Evolutionary conservation across 108 stramenopile genomes (phyloP).

Genomic region (Skeletonema potamos): DNA sequence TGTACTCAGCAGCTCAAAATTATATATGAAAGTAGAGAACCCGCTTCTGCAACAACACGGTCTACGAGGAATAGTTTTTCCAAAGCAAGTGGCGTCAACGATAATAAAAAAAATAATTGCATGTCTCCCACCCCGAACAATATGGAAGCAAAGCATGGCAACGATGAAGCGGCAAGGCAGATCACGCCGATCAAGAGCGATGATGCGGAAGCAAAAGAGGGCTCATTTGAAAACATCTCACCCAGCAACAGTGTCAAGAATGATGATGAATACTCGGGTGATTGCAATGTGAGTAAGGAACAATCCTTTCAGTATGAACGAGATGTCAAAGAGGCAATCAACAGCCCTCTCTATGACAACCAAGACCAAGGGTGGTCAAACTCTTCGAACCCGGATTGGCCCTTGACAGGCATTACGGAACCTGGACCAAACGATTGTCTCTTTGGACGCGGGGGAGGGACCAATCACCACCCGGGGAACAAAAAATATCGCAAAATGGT

Average conservation of each 20-base stretch:
- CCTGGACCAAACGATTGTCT: conserved; percentile 82
- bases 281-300: too few relatives aligned
- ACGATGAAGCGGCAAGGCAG: background rate
- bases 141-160: background rate
- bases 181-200: background rate
- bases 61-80: background rate
- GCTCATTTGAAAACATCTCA: background rate
- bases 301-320: too few relatives aligned
- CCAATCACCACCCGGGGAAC: conserved; percentile 87
- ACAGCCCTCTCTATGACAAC: too few relatives aligned
- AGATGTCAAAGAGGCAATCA: too few relatives aligned
- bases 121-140: background rate
- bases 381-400: background rate
- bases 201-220: background rate
- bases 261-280: too few relatives aligned
- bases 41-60: background rate
- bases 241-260: too few relatives aligned
- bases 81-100: background rate
- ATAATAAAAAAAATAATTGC: background rate
- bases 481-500: conserved; percentile 83
- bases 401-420: conserved; percentile 22
- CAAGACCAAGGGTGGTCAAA: background rate
- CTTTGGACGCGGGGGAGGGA: conserved; percentile 84
- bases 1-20: background rate
- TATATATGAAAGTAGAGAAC: background rate